A percentile compares a stretch with the other conserved stretches of the same genome.
Conservation (phyloP, 2,329 filamentous ascomycete species). For the Penicillium sp. region DNA sequence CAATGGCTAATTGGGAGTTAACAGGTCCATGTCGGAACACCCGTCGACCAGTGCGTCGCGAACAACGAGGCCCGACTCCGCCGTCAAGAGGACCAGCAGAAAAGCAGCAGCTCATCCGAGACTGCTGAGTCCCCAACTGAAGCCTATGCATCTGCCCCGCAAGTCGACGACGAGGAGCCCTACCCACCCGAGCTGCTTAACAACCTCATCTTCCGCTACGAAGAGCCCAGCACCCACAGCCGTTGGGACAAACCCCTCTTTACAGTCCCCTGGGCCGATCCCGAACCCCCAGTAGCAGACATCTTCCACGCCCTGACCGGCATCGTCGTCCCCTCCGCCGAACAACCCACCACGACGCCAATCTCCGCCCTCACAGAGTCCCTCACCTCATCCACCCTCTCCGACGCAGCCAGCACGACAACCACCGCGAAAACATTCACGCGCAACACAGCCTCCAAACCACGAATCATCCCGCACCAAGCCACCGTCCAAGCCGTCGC, state of each 20-base stretch:
- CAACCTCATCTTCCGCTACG: conserved; percentile 64
- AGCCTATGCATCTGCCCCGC: neutral
- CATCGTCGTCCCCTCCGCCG: conserved; percentile 29
- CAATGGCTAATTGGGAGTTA: conserved; percentile 5
- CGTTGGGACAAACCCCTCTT: conserved; percentile 66
- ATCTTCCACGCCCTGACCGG: conserved; percentile 60
- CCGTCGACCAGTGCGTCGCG: conserved; percentile 53
- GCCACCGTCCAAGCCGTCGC: conserved; percentile 43
- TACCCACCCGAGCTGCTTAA: conserved; percentile 59
- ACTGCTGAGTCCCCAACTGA: neutral
- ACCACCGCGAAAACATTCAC: conserved; percentile 21
- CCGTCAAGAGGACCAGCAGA: conserved; percentile 14
- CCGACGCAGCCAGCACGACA: conserved; percentile 31
- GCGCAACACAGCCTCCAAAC: conserved; percentile 17
- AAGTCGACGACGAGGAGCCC: conserved; percentile 29
- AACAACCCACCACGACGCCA: conserved; percentile 12
- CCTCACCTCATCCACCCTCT: conserved; percentile 22
- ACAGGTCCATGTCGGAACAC: conserved; percentile 58
- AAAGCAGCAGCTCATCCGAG: neutral
- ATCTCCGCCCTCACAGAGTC: conserved; percentile 20
- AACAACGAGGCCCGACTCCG: conserved; percentile 48
- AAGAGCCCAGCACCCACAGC: conserved; percentile 64
- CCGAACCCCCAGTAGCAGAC: conserved; percentile 54
- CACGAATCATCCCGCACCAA: conserved; percentile 41
- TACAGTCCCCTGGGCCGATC: conserved; percentile 58